These are phyloP conservation scores for Nissolia schottii DNA, from an alignment of 306 rosid genomes.

Conservation along the genomic window DNA sequence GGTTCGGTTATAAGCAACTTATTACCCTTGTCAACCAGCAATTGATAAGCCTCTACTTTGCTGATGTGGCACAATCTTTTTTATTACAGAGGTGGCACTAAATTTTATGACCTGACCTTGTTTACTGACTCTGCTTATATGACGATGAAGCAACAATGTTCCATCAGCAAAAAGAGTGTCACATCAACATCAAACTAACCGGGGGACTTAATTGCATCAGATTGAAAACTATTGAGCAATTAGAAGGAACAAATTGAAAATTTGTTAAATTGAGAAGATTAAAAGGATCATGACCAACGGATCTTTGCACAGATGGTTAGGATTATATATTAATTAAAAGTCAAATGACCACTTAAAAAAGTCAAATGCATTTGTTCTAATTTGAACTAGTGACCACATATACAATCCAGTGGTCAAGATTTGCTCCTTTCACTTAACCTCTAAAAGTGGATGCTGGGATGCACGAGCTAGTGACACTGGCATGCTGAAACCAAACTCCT, in stretches of 20 bases:
- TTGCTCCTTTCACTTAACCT: conserved; percentile 29
- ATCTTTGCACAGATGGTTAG: conserved; percentile 3
- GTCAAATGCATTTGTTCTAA: background rate
- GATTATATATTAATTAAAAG: background rate
- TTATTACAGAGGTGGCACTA: background rate
- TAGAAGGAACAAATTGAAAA: background rate
- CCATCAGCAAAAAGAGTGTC: background rate
- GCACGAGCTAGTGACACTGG: conserved; percentile 75
- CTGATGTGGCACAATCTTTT: background rate
- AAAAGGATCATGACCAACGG: background rate
- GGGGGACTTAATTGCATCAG: background rate
- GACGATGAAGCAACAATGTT: background rate
- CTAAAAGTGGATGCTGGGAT: conserved; percentile 57
- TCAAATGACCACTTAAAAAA: background rate
- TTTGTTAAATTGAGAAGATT: background rate
- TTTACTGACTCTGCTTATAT: background rate
- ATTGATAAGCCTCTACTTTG: background rate
- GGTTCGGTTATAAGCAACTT: background rate
- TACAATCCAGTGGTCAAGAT: conserved; percentile 6
- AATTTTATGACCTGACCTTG: background rate
- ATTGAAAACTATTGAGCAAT: background rate
- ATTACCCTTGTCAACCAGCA: background rate
- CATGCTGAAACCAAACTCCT: conserved; percentile 89
- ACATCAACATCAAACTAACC: background rate
- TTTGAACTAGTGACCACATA: background rate